A percentile compares a stretch with the other conserved stretches of the same genome.
These are phyloP conservation scores for Boletus vermiculosoides DNA, from an alignment of 768 basidiomycete genomes.

Conservation along the genomic window DNA sequence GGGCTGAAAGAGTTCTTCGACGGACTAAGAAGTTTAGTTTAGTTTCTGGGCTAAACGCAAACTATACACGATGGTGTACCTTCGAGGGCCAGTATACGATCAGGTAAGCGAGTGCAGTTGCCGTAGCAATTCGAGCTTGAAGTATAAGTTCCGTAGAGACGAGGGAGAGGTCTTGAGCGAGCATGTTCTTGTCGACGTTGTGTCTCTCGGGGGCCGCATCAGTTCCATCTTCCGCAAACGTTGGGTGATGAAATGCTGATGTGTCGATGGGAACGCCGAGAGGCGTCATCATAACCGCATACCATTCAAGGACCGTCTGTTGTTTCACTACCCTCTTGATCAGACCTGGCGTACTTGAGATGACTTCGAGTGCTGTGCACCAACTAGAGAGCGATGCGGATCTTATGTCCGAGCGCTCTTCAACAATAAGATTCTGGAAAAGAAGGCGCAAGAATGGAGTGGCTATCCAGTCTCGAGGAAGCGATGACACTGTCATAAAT, in stretches of 20 bases:
- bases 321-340: constrained; percentile 56
- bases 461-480: constrained; percentile 80
- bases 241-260: constrained; percentile 64
- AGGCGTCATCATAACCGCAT: constrained; percentile 85
- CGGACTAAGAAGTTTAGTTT: constrained; percentile 28
- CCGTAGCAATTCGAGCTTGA: constrained; percentile 75
- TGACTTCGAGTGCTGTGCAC: constrained; percentile 62
- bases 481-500: constrained; percentile 75
- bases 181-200: constrained; percentile 96
- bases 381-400: constrained; percentile 70
- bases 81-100: constrained; percentile 65
- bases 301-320: constrained; percentile 77
- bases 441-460: constrained; percentile 76
- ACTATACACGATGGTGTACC: constrained; percentile 34
- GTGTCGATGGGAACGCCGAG: constrained; percentile 76
- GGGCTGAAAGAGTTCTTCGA: constrained; percentile 70
- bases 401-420: constrained; percentile 86
- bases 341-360: constrained; percentile 45
- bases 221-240: constrained; percentile 45
- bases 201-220: constrained; percentile 60
- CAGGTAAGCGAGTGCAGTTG: constrained; percentile 72
- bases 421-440: constrained; percentile 91
- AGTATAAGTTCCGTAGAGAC: constrained; percentile 73
- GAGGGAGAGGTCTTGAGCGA: constrained; percentile 84
- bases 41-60: not conserved